Evolutionary conservation across 2,329 filamentous ascomycete genomes (phyloP).

Genomic region (Pyrenochaeta sp.): DNA sequence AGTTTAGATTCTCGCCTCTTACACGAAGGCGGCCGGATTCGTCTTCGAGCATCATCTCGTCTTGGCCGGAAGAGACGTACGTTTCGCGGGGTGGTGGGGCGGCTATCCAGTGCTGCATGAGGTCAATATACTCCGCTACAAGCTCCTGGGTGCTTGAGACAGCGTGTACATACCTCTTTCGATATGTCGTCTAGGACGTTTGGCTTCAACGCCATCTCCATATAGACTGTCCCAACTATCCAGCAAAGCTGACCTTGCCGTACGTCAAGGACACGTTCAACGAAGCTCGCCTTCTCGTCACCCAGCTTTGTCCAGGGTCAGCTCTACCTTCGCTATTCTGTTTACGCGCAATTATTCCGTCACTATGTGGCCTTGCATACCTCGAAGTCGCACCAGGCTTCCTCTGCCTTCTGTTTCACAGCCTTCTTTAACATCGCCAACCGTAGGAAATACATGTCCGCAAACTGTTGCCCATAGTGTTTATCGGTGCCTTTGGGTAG

Average conservation of each 20-base stretch:
- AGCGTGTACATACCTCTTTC: slow-evolving; percentile 72
- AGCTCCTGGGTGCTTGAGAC: slow-evolving; percentile 1
- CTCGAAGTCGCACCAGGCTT: slow-evolving; percentile 78
- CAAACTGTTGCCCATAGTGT: slow-evolving; percentile 94
- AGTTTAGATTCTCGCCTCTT: slow-evolving; percentile 73
- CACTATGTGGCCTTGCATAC: slow-evolving; percentile 42
- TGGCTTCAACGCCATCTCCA: slow-evolving; percentile 96
- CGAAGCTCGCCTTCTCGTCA: slow-evolving; percentile 75
- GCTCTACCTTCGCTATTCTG: background rate
- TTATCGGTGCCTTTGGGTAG: slow-evolving; percentile 70
- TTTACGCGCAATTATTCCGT: background rate
- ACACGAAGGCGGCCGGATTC: slow-evolving; percentile 89
- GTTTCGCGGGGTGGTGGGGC: slow-evolving; percentile 79
- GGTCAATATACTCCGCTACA: slow-evolving; percentile 12
- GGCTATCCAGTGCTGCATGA: slow-evolving; percentile 80
- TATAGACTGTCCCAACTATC: slow-evolving; percentile 93
- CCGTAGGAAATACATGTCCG: slow-evolving; percentile 96
- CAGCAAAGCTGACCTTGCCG: slow-evolving; percentile 95
- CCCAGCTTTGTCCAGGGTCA: slow-evolving; percentile 61
- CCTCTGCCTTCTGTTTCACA: slow-evolving; percentile 76
- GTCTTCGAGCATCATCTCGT: slow-evolving; percentile 88
- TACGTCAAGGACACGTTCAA: slow-evolving; percentile 92
- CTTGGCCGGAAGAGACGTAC: slow-evolving; percentile 72
- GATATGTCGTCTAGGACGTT: slow-evolving; percentile 95
- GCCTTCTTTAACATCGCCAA: slow-evolving; percentile 86